Percentiles rank a stretch among this genome's conserved stretches.
Conservation (phyloP, 345 rosid genomes). For the Gossypium rotundifolium region DNA sequence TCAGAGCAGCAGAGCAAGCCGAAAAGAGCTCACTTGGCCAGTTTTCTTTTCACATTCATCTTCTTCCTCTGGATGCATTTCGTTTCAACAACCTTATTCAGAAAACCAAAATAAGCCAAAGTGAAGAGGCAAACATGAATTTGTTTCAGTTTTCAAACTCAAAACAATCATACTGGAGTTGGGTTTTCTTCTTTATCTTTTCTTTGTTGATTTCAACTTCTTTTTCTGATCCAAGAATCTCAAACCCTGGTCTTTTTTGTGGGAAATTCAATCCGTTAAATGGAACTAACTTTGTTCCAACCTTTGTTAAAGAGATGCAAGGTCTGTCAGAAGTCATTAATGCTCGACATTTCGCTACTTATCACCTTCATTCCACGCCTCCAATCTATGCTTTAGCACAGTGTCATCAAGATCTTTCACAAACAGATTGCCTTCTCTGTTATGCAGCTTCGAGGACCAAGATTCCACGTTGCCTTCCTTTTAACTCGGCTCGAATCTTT, state of each 20-base stretch:
- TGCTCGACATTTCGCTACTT: conserved; percentile 30
- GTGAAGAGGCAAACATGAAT: neutral
- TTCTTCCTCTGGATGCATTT: no score
- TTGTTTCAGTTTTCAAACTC: conserved; percentile 6
- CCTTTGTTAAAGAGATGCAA: conserved; percentile 43
- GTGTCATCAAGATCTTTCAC: conserved; percentile 57
- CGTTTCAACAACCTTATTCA: no score
- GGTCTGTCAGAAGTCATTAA: conserved; percentile 24
- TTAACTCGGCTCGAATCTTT: conserved; percentile 38
- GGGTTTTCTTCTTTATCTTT: conserved; percentile 10
- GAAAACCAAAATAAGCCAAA: no score
- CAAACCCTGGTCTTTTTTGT: conserved; percentile 36
- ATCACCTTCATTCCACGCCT: conserved; percentile 4
- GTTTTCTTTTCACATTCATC: no score
- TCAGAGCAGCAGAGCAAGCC: neutral
- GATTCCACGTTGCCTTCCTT: conserved; percentile 54
- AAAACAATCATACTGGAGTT: neutral
- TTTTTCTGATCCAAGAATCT: conserved; percentile 36
- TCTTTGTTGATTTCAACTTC: conserved; percentile 7
- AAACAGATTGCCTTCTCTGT: conserved; percentile 59
- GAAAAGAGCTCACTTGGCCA: no score
- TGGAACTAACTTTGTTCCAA: conserved; percentile 23
- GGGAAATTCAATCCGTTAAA: conserved; percentile 1
- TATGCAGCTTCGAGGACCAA: conserved; percentile 43
- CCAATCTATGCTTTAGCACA: conserved; percentile 41